Evolutionary conservation across 202 grass and related monocot genomes (phyloP).

Genomic region (Zoysia matrella): DNA sequence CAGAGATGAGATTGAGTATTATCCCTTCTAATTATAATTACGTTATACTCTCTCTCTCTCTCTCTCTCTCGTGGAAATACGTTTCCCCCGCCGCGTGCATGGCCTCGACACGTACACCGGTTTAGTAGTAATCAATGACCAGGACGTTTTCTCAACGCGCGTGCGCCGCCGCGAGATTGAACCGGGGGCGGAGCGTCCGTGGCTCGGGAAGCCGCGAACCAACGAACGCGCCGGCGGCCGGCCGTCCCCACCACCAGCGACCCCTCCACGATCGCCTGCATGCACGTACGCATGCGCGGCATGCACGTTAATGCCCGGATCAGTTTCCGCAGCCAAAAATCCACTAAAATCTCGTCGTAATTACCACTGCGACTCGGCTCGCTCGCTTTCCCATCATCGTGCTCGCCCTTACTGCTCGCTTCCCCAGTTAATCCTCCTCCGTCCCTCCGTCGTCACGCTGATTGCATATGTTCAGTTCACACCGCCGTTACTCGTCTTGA

Average conservation of each 20-base stretch:
- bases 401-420: not conserved
- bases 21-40: no score
- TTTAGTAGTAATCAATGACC: not conserved
- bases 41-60: no score
- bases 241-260: no score
- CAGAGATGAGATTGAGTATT: no score
- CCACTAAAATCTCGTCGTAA: not conserved
- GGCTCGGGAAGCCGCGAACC: slow-evolving; percentile 12
- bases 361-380: slow-evolving; percentile 8
- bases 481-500: not conserved
- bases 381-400: not conserved
- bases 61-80: no score
- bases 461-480: slow-evolving; percentile 18
- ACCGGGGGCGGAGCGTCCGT: not conserved
- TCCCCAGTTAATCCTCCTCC: not conserved
- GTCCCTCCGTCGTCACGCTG: not conserved
- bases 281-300: not conserved
- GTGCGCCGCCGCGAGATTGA: slow-evolving; percentile 12
- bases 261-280: not conserved
- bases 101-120: no score
- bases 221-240: no score
- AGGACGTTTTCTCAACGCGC: not conserved
- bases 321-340: slow-evolving; percentile 27
- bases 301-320: not conserved
- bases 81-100: no score